Evolutionary conservation across 148 eudicot genomes (phyloP).

Genomic region (Cornus suecica): DNA sequence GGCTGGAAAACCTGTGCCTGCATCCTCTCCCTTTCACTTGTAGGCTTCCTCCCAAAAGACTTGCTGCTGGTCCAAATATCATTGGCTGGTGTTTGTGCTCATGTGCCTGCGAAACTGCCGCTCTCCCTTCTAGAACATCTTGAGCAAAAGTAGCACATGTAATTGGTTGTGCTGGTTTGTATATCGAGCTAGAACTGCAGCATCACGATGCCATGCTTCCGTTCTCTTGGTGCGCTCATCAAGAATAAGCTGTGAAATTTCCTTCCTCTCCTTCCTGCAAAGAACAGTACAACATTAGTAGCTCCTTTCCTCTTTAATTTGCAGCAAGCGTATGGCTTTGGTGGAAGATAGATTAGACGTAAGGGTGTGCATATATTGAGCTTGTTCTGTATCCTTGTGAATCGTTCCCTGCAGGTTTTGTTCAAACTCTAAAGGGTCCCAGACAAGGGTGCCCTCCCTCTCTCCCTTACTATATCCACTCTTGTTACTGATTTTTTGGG

Average conservation of each 20-base stretch:
- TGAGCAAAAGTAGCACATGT: slow-evolving; percentile 99
- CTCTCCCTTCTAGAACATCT: slow-evolving; percentile 97
- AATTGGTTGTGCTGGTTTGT: slow-evolving; percentile 80
- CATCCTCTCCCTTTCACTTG: slow-evolving; percentile 85
- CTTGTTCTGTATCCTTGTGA: no score
- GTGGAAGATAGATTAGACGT: no score
- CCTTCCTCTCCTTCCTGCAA: slow-evolving; percentile 71
- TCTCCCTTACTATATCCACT: no score
- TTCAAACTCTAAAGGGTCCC: no score
- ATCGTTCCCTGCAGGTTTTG: no score
- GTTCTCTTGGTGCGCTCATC: slow-evolving; percentile 74
- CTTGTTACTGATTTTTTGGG: no score
- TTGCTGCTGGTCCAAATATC: slow-evolving; percentile 94
- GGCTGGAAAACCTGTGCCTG: slow-evolving; percentile 97
- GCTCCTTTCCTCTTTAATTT: background rate
- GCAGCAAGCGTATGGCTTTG: no score
- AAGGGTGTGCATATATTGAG: no score
- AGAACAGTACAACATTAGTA: slow-evolving; percentile 2
- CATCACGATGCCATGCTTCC: slow-evolving; percentile 83
- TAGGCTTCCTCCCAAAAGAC: slow-evolving; percentile 63
- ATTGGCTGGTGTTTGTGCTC: slow-evolving; percentile 92
- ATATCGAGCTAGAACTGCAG: slow-evolving; percentile 70
- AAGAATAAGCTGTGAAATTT: slow-evolving; percentile 49
- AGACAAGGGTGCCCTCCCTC: no score
- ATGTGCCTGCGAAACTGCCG: slow-evolving; percentile 67